Evolutionary conservation across 139 green algal species (phyloP), one percentile per base, ranked within the genome.

Genomic region (Coelastrella sp.): DNA sequence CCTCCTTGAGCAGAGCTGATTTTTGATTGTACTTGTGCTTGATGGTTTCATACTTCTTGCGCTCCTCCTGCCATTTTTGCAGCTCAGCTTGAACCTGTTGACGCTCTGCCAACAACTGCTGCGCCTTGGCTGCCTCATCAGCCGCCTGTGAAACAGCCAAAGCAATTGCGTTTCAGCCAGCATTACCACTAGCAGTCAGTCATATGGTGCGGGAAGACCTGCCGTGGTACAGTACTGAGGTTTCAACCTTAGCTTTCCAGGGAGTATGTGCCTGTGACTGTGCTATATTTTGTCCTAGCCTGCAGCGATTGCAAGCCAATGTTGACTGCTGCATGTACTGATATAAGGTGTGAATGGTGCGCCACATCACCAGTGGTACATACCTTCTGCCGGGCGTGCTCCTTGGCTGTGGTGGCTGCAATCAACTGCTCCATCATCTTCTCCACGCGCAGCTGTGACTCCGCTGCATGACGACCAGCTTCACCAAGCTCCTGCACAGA

Each of bases 21-120:
- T 90, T 90, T 8, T 90, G 86, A 6, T 32, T 54, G 16, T 90
- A 90, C 23, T 85, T 84, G 22, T 77, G 74, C 86, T 90, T 90
- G 74, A 90, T 58, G 58, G 74, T 16, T 22, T 8, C 4, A 57
- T 59, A 80, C 6, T 83, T 76, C 57, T 81, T 20, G n/a, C 80
- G 68, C 58, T 90, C 73, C 22, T 77, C 20, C 59, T 19, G 5
- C 22, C 23, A 59, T 77, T 64, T 84, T 59, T 90, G 74, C 1
- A 22, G 76, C 61, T 85, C 76, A n/a, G 60, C 86, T 77, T 71
- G 59, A 32, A 85, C 60, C 32, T 71, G 73, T 14, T 73, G 56
- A 2, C 64, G 76, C 54, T 82, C 86, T 5, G n/a, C 32, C 22
- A 85, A 17, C 64, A 86, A 5, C 61, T 86, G 85, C 73, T 80